Evolutionary conservation across 2,329 filamentous ascomycete genomes (phyloP).

Genomic region (Orbilia javanica): DNA sequence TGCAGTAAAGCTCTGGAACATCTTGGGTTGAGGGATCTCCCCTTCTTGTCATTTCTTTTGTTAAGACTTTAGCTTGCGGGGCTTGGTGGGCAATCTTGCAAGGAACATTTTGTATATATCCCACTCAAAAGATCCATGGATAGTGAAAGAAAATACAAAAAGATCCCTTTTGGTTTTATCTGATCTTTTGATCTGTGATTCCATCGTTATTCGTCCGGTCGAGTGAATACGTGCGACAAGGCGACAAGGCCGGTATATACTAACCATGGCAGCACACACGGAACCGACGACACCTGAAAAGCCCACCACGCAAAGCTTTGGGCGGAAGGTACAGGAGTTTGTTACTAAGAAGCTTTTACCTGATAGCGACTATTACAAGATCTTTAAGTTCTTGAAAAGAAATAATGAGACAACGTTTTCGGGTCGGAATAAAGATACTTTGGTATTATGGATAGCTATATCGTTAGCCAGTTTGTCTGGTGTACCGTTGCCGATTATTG

Average conservation of each 20-base stretch:
- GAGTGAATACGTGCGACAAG: not conserved
- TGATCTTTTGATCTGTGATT: conserved; percentile 46
- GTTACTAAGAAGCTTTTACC: conserved; percentile 33
- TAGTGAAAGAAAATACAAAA: conserved; percentile 16
- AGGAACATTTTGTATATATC: conserved; percentile 40
- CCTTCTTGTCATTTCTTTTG: conserved; percentile 30
- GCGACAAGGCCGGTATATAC: conserved; percentile 2
- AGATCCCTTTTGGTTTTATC: conserved; percentile 42
- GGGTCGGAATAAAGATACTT: conserved; percentile 37
- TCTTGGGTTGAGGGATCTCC: conserved; percentile 9
- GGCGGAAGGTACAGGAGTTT: not conserved
- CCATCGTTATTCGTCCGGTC: conserved; percentile 16
- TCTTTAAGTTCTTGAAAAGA: conserved; percentile 43
- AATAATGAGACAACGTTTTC: conserved; percentile 13
- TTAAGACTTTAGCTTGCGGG: not conserved
- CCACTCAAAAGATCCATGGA: conserved; percentile 21
- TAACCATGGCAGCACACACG: conserved; percentile 7
- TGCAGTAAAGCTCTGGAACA: conserved; percentile 9
- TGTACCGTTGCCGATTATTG: conserved; percentile 66
- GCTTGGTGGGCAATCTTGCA: conserved; percentile 17
- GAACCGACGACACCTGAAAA: conserved; percentile 21
- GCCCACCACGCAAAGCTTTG: conserved; percentile 1
- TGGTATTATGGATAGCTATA: conserved; percentile 48
- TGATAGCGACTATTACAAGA: conserved; percentile 50
- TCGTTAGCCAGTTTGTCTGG: conserved; percentile 62